Conservation (phyloP, 2,329 filamentous ascomycete genomes). For the Botrytis deweyae region DNA sequence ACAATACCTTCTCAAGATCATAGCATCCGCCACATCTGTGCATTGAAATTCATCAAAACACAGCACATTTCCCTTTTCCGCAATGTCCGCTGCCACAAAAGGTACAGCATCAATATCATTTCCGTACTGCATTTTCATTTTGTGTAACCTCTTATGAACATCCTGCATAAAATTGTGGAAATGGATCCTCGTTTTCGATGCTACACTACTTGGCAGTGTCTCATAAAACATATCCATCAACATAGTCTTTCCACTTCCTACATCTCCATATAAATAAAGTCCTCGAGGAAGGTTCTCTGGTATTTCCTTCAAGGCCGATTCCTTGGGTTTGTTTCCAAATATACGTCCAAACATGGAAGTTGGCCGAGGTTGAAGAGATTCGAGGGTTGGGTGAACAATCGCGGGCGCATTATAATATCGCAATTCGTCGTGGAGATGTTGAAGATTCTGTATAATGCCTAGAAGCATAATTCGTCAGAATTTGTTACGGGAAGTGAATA, state of each 20-base stretch:
- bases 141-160: slow-evolving; percentile 86
- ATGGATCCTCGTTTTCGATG: slow-evolving; percentile 86
- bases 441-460: slow-evolving; percentile 86
- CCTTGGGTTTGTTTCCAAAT: slow-evolving; percentile 51
- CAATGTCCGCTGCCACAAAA: slow-evolving; percentile 92
- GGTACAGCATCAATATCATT: slow-evolving; percentile 88
- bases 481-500: slow-evolving; percentile 4
- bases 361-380: slow-evolving; percentile 60
- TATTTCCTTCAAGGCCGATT: slow-evolving; percentile 50
- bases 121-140: slow-evolving; percentile 84
- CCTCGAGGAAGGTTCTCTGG: slow-evolving; percentile 78
- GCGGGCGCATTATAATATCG: slow-evolving; percentile 68
- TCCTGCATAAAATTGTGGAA: slow-evolving; percentile 99
- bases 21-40: slow-evolving; percentile 96
- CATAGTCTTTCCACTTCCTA: slow-evolving; percentile 98
- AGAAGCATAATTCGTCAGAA: slow-evolving; percentile 24
- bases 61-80: slow-evolving; percentile 77
- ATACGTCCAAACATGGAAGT: slow-evolving; percentile 57
- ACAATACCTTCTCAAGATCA: slow-evolving; percentile 80
- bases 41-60: slow-evolving; percentile 99
- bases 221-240: slow-evolving; percentile 98
- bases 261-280: slow-evolving; percentile 93
- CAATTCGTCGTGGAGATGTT: slow-evolving; percentile 85
- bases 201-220: slow-evolving; percentile 77
- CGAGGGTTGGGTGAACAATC: slow-evolving; percentile 74